These are phyloP conservation scores for Aureobasidium lini DNA, from an alignment of 2,329 filamentous ascomycete genomes.

Conservation along the genomic window DNA sequence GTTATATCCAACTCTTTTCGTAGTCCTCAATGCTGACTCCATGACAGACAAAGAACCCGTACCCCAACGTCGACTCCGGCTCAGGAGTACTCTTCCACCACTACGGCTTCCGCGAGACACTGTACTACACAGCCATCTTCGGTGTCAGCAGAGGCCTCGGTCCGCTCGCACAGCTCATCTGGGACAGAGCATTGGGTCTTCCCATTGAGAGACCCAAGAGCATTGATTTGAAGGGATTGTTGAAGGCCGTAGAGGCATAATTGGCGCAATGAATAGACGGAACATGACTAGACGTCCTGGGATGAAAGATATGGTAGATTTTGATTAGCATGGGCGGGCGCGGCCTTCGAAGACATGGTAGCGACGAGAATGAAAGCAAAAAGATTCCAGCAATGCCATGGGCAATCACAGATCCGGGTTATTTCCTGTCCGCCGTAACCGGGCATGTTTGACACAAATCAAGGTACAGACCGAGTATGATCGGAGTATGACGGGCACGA, in stretches of 20 bases:
- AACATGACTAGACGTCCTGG: background rate
- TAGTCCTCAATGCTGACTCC: background rate
- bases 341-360: background rate
- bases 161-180: conserved; percentile 87
- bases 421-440: background rate
- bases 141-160: conserved; percentile 68
- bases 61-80: conserved; percentile 90
- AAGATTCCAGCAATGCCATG: background rate
- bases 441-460: background rate
- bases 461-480: background rate
- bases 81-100: conserved; percentile 96
- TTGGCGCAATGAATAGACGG: background rate
- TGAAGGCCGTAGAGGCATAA: conserved; percentile 48
- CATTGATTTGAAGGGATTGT: conserved; percentile 81
- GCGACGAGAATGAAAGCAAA: background rate
- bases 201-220: conserved; percentile 98
- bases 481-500: background rate
- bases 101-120: conserved; percentile 93
- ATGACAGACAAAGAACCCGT: conserved; percentile 46
- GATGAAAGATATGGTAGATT: background rate
- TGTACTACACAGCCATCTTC: conserved; percentile 79
- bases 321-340: background rate
- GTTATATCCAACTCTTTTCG: conserved; percentile 13
- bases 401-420: background rate
- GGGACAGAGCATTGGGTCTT: conserved; percentile 87